Base-by-base conservation (phyloP, 2,329 filamentous ascomycete species). In the Epichloe baconii region DNA sequence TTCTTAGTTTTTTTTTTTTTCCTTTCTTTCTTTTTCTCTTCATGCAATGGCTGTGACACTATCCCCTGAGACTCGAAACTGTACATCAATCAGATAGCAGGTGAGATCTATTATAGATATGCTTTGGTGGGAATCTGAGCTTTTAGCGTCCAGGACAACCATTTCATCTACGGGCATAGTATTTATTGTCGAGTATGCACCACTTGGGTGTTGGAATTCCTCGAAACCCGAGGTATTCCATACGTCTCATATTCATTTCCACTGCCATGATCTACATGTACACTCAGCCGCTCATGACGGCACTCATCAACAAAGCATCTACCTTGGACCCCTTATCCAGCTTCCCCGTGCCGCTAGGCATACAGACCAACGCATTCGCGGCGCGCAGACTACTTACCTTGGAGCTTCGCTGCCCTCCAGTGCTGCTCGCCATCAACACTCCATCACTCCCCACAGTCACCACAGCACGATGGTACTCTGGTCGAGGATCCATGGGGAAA, bases 391-490 rank as follows among this genome's bases (percentile, higher is more conserved):
- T 97, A 0, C 89, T 88, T 2, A 98, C 89, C 55, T 82, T 79
- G 15, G 87, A 94, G 65, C 91, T 97, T 48, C 93, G 76, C 71
- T 98, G 93, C 3, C 85, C 82, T 5, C 93, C 93, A 0, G 93
- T 98, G 61, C 88, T 95, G 34, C 72, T 79, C 0, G 89, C 93
- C 53, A 79, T 73, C 46, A 97, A 66, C 8, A 71, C 60, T 0
- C 90, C 90, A 59, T 90, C 83, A 11, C 68, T 73, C 0, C 74
- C 76, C 2, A 81, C 79, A 0, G 73, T 74, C 2, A 95, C 81
- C 2, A 88, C 70, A 0, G 83, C 89, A n/a, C 93, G 84, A 64
- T 96, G 91, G 66, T 94, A 98, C 65, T 98, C 93, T 0, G 84
- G 83, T 51, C 93, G 75, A n/a, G 75, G 75, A 66, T 98, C 93